phyloP scores from a whole-genome alignment of 2,329 filamentous ascomycete species.

The Cytospora schulzeri region DNA sequence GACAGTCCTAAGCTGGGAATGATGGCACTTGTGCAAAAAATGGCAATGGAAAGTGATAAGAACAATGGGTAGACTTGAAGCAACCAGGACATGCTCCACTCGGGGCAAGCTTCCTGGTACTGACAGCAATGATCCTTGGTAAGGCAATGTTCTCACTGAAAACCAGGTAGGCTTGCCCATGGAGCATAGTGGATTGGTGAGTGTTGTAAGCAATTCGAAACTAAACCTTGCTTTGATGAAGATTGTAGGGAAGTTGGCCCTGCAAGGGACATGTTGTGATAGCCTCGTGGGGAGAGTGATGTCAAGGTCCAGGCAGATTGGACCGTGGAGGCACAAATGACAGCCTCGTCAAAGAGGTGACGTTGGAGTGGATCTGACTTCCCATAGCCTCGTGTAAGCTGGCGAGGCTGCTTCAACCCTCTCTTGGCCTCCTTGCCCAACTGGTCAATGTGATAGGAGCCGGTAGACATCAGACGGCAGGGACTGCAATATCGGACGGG shows the following conservation, averaged over 20 bases:
- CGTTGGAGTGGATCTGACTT: background rate
- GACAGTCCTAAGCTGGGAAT: background rate
- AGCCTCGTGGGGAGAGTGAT: background rate
- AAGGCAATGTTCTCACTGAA: background rate
- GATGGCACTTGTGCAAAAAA: background rate
- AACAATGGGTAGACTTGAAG: background rate
- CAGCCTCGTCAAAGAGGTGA: background rate
- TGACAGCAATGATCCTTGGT: background rate
- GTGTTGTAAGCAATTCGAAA: background rate
- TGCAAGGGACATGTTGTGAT: background rate
- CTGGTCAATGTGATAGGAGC: background rate
- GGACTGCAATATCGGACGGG: background rate
- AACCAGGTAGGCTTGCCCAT: background rate
- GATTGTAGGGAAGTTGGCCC: background rate
- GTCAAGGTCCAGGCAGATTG: background rate
- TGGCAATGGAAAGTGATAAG: background rate
- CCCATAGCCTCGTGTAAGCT: slow-evolving; percentile 2
- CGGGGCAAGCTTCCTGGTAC: background rate
- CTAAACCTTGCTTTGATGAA: background rate
- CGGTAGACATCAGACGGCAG: background rate
- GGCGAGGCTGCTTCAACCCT: background rate
- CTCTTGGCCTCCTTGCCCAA: background rate
- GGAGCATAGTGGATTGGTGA: background rate
- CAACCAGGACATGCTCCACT: background rate
- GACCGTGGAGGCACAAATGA: background rate